Evolutionary conservation across 495 filamentous ascomycete genomes (phyloP).

Genomic region (Neurospora tetrasperma): DNA sequence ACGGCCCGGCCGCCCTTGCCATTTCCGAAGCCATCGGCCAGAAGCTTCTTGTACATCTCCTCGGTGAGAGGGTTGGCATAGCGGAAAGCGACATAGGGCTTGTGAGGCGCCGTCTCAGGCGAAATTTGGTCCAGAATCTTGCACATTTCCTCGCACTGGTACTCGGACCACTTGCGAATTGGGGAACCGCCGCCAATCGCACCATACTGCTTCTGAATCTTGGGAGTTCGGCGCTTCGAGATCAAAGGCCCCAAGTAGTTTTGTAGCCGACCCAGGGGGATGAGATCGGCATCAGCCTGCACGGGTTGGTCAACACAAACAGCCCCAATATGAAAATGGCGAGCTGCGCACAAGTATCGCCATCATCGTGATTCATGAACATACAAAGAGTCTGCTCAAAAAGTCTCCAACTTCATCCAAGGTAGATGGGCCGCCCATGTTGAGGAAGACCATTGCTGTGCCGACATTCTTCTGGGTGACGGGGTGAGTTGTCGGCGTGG

Average conservation of each 20-base stretch:
- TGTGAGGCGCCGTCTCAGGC: constrained; percentile 90
- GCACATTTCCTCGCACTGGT: constrained; percentile 89
- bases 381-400: constrained; percentile 85
- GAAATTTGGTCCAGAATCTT: constrained; percentile 84
- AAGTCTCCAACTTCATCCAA: constrained; percentile 82
- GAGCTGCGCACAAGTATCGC: not conserved
- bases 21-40: constrained; percentile 80
- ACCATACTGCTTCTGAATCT: constrained; percentile 90
- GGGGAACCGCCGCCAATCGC: constrained; percentile 94
- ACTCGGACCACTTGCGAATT: constrained; percentile 95
- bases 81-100: constrained; percentile 97
- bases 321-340: not conserved
- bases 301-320: constrained; percentile 8
- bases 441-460: constrained; percentile 97
- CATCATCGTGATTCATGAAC: constrained; percentile 12
- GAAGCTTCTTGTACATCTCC: constrained; percentile 70
- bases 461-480: constrained; percentile 54
- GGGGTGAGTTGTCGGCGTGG: constrained; percentile 55
- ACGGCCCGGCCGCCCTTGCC: constrained; percentile 85
- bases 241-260: constrained; percentile 83
- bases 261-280: constrained; percentile 91
- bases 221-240: constrained; percentile 75
- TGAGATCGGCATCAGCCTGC: constrained; percentile 86
- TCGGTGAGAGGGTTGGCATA: constrained; percentile 93
- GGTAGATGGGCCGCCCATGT: constrained; percentile 96